These are phyloP conservation scores for Bruguiera hainesii DNA, from an alignment of 441 rosid genomes.

Conservation along the genomic window DNA sequence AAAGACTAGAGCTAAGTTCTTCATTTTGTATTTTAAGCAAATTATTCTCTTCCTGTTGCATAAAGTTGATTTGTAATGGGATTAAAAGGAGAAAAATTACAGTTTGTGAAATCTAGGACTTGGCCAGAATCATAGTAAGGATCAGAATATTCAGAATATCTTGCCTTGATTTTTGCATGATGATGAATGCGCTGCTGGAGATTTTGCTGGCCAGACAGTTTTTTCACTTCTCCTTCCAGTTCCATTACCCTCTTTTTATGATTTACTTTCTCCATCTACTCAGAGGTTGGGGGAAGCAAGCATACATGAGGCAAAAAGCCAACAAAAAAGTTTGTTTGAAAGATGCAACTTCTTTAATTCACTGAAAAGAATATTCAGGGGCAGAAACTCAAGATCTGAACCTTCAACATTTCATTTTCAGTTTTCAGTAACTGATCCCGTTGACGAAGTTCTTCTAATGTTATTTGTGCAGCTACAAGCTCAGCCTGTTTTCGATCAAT, in stretches of 20 bases:
- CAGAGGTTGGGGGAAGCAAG: slow-evolving; percentile 12
- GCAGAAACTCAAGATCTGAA: slow-evolving; percentile 21
- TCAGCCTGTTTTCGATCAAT: slow-evolving; percentile 81
- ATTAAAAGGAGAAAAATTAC: too few relatives aligned
- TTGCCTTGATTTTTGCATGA: slow-evolving; percentile 93
- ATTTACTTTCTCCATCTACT: slow-evolving; percentile 67
- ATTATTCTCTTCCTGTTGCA: slow-evolving; percentile 90
- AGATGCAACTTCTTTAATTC: background rate
- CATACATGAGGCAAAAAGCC: background rate
- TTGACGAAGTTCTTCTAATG: slow-evolving; percentile 75
- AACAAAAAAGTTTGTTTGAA: slow-evolving; percentile 5
- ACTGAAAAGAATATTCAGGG: background rate
- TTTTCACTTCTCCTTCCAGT: slow-evolving; percentile 80
- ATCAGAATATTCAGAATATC: slow-evolving; percentile 16
- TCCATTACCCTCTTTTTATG: slow-evolving; percentile 62
- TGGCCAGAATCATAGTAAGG: background rate
- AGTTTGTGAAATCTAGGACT: background rate
- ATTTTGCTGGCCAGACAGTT: slow-evolving; percentile 87
- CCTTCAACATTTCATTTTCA: slow-evolving; percentile 89
- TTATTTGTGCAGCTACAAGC: slow-evolving; percentile 61
- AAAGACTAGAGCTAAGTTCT: slow-evolving; percentile 59
- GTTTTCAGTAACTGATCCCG: slow-evolving; percentile 63
- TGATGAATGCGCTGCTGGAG: slow-evolving; percentile 94
- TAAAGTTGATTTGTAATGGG: background rate
- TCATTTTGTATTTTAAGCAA: slow-evolving; percentile 69